Percentiles rank a stretch among this genome's conserved stretches.
phyloP scores from a whole-genome alignment of 768 basidiomycete genomes.

The Auricularia heimuer region DNA sequence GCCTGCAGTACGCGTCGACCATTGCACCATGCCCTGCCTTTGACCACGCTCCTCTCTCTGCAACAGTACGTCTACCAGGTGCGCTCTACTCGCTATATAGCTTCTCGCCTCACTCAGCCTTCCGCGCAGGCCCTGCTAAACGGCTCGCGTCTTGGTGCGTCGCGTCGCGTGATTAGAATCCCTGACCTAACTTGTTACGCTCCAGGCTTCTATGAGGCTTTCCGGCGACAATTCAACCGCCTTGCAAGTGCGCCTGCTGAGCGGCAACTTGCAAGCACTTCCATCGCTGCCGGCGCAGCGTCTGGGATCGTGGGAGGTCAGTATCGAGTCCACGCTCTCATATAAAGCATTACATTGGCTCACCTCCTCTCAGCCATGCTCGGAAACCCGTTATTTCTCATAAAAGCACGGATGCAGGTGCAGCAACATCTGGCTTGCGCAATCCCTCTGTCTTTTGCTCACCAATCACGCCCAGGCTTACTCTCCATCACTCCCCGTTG shows the following conservation, averaged over 20 bases:
- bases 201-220: conserved; percentile 93
- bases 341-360: not conserved
- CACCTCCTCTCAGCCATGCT: conserved; percentile 40
- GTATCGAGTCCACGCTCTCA: conserved; percentile 7
- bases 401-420: conserved; percentile 97
- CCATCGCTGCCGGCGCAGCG: conserved; percentile 75
- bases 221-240: conserved; percentile 62
- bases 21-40: not conserved
- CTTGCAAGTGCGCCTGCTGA: conserved; percentile 51
- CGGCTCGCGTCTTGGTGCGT: conserved; percentile 74
- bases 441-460: not conserved
- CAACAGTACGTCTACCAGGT: conserved; percentile 85
- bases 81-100: conserved; percentile 17
- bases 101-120: not conserved
- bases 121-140: conserved; percentile 71
- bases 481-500: conserved; percentile 88
- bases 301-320: conserved; percentile 88
- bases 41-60: not conserved
- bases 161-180: not conserved
- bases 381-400: conserved; percentile 86
- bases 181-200: not conserved
- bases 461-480: conserved; percentile 51
- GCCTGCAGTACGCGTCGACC: conserved; percentile 60
- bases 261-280: conserved; percentile 65
- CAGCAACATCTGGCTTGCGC: conserved; percentile 4